Conservation (phyloP, 306 rosid genomes). For the Urtica urens region DNA sequence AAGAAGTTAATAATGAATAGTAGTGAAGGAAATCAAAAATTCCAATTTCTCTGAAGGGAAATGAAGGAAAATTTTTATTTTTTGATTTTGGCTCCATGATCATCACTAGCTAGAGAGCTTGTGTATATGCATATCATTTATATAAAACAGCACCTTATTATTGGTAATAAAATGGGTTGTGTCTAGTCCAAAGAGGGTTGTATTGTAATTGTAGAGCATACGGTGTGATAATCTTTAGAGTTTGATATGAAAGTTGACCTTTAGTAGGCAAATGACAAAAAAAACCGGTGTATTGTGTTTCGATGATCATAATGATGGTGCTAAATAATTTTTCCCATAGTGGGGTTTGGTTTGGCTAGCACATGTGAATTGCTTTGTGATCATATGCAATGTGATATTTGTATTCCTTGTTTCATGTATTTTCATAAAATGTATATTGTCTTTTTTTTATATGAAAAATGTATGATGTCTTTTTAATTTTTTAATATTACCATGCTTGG, state of each 20-base stretch:
- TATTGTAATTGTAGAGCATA: constrained; percentile 19
- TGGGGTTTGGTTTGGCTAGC: constrained; percentile 50
- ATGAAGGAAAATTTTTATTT: no score
- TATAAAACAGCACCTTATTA: no score
- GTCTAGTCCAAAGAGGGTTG: constrained; percentile 1
- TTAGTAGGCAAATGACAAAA: constrained; percentile 47
- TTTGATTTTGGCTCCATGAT: no score
- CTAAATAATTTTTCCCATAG: constrained; percentile 42
- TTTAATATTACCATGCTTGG: constrained; percentile 28
- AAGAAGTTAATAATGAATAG: no score
- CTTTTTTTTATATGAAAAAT: no score
- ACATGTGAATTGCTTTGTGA: constrained; percentile 43
- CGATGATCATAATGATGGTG: constrained; percentile 55
- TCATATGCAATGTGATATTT: constrained; percentile 28
- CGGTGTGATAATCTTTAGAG: constrained; percentile 9
- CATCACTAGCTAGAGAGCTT: no score
- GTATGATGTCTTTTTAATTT: not conserved
- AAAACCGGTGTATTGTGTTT: constrained; percentile 30
- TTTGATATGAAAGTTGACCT: constrained; percentile 46
- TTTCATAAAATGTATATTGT: constrained; percentile 4
- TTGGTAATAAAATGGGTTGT: not conserved
- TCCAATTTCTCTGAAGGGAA: no score
- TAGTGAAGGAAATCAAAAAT: no score
- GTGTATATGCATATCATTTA: no score
- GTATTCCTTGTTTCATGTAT: not conserved